Conservation (phyloP, 148 eudicot genomes). For the Rhododendron henanense region DNA sequence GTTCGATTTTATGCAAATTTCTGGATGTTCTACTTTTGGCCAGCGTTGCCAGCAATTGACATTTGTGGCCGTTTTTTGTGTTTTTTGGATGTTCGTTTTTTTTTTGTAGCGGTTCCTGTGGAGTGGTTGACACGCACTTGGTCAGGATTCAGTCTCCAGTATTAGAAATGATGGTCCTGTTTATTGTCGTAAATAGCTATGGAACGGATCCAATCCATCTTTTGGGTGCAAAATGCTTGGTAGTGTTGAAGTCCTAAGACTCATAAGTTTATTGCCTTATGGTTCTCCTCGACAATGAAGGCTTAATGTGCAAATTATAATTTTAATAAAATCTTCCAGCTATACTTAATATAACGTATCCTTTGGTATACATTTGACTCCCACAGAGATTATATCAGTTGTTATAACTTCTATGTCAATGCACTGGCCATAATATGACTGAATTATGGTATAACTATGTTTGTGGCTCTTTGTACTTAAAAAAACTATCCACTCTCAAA, state of each 20-base stretch:
- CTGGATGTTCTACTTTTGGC: background rate
- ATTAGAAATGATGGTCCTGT: background rate
- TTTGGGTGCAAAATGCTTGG: background rate
- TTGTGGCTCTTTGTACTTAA: background rate
- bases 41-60: background rate
- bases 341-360: no score
- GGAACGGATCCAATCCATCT: background rate
- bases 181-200: background rate
- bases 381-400: no score
- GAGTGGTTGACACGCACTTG: background rate
- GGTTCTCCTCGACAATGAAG: background rate
- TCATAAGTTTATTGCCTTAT: background rate
- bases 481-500: background rate
- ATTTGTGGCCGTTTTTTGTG: background rate
- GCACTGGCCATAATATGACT: background rate
- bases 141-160: background rate
- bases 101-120: no score
- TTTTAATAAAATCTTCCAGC: no score
- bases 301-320: background rate
- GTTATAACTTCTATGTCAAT: background rate
- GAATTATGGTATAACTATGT: background rate
- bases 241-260: background rate
- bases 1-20: no score
- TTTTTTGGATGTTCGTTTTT: no score
- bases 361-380: no score